These are phyloP conservation scores for Tetraselmis striata DNA, from an alignment of 139 green algal species.

Conservation along the genomic window DNA sequence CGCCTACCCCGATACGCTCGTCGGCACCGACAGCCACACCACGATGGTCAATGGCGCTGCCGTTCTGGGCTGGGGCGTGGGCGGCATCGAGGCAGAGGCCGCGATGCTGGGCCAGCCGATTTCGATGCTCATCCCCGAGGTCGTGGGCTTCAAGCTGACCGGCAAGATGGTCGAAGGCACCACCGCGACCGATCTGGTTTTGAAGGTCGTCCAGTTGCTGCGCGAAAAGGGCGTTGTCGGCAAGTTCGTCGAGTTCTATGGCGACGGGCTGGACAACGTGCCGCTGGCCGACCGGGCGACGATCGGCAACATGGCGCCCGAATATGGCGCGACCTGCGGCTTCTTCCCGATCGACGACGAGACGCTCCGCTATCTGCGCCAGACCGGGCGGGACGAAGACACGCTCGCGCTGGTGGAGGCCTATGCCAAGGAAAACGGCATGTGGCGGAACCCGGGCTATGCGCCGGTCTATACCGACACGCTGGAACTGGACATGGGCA, in stretches of 20 bases:
- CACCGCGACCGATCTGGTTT: constrained; percentile 31
- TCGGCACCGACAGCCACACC: too few species aligned
- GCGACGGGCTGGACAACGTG: too few species aligned
- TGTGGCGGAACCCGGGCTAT: background rate
- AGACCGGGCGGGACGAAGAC: too few species aligned
- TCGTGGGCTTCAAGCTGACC: constrained; percentile 31
- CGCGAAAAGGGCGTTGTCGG: constrained; percentile 31
- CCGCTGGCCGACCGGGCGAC: constrained; percentile 31
- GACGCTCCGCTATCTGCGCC: too few species aligned
- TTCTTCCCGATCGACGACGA: constrained; percentile 39
- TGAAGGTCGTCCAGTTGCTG: constrained; percentile 29
- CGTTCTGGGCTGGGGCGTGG: constrained; percentile 37
- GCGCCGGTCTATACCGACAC: background rate
- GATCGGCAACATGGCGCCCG: too few species aligned
- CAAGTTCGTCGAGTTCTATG: constrained; percentile 40
- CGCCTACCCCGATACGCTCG: constrained; percentile 33
- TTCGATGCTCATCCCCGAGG: constrained; percentile 28
- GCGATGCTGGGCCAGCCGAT: constrained; percentile 42
- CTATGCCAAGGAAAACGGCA: background rate
- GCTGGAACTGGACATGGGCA: background rate
- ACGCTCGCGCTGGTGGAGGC: background rate
- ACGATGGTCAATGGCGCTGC: constrained; percentile 43
- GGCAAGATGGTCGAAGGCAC: constrained; percentile 18
- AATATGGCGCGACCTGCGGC: constrained; percentile 35
- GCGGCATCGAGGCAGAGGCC: constrained; percentile 37